Conservation (phyloP, 1,284 basidiomycete species). For the Ustilago esculenta region DNA sequence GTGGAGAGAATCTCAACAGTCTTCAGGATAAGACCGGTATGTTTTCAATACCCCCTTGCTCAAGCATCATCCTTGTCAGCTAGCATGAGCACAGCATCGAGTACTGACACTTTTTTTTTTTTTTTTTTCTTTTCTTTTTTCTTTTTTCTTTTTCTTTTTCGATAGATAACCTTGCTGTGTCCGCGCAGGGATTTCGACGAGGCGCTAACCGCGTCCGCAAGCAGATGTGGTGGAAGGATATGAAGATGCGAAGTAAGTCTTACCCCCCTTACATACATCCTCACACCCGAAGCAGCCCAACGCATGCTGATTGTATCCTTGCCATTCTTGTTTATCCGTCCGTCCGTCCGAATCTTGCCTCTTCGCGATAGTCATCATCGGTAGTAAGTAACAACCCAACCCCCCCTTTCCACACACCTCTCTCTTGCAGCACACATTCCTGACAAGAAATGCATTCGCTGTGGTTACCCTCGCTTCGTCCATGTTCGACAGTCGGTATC, state of each 20-base stretch:
- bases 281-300: no score
- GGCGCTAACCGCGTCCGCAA: conserved; percentile 98
- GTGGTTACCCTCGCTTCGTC: not conserved
- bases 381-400: conserved; percentile 6
- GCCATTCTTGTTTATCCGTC: not conserved
- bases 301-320: not conserved
- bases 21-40: conserved; percentile 97
- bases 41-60: conserved; percentile 68
- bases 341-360: no score
- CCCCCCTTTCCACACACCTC: not conserved
- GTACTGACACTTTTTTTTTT: no score
- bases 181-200: conserved; percentile 97
- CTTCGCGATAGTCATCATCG: conserved; percentile 38
- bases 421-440: not conserved
- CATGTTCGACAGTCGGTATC: conserved; percentile 52
- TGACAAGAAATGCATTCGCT: no score
- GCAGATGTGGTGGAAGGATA: conserved; percentile 74
- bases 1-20: conserved; percentile 91
- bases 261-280: no score
- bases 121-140: no score
- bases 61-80: no score
- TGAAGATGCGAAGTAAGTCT: conserved; percentile 53
- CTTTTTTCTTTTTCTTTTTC: not conserved
- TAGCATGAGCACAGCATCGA: no score
- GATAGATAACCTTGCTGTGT: conserved; percentile 92